These are phyloP conservation scores for Alopecurus myosuroides DNA, from an alignment of 176 grass and related monocot genomes.

Conservation along the genomic window DNA sequence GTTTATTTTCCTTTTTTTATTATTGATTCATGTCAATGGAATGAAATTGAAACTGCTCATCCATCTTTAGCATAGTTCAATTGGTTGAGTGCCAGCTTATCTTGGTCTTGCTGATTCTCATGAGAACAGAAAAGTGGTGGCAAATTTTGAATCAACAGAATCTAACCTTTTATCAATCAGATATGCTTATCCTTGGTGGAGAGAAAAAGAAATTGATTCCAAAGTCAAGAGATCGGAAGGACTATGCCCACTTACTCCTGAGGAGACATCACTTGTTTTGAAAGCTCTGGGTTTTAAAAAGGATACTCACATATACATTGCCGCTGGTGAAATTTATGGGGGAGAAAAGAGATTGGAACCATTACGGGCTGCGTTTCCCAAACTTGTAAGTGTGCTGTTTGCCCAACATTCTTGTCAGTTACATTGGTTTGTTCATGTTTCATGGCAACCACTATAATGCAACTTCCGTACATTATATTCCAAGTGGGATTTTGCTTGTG, in stretches of 20 bases:
- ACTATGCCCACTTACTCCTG: constrained; percentile 86
- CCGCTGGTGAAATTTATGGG: constrained; percentile 86
- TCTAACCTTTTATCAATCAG: constrained; percentile 39
- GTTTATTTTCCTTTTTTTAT: not conserved
- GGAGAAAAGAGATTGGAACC: constrained; percentile 65
- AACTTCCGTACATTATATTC: constrained; percentile 6
- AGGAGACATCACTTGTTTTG: constrained; percentile 74
- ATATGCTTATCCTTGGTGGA: constrained; percentile 98
- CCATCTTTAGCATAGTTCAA: not conserved
- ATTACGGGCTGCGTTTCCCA: constrained; percentile 64
- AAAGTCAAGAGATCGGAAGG: constrained; percentile 79
- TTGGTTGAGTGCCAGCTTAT: not conserved
- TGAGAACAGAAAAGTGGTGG: not conserved
- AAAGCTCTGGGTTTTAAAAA: constrained; percentile 73
- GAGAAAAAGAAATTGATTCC: constrained; percentile 92
- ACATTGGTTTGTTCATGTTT: not conserved
- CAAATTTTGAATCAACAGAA: not conserved
- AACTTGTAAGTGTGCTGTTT: constrained; percentile 50
- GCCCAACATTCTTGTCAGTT: not conserved
- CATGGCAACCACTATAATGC: not conserved
- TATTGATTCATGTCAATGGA: not conserved
- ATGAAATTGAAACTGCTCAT: not conserved
- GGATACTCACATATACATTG: constrained; percentile 75
- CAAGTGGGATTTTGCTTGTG: not conserved
- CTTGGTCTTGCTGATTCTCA: not conserved